These are phyloP conservation scores for Phialocephala subalpina DNA, from an alignment of 2,329 filamentous ascomycete genomes.

Conservation along the genomic window DNA sequence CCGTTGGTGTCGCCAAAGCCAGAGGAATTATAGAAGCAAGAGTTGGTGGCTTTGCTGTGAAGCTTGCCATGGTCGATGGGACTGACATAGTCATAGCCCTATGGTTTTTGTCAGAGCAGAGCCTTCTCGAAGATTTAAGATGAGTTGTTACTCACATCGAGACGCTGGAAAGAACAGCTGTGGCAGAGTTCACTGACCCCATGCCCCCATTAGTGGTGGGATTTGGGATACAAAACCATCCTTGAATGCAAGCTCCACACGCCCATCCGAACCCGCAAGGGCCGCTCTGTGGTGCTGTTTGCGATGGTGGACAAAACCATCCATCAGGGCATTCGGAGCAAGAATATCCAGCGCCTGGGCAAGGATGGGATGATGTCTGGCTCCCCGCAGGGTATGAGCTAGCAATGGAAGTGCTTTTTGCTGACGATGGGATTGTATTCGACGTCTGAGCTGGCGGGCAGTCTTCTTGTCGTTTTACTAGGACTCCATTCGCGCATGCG, in stretches of 20 bases:
- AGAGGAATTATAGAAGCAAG: not conserved
- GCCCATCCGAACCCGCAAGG: slow-evolving; percentile 34
- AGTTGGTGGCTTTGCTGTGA: slow-evolving; percentile 24
- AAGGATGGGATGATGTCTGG: slow-evolving; percentile 22
- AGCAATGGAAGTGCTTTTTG: not conserved
- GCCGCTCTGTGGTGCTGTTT: slow-evolving; percentile 27
- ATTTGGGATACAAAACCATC: slow-evolving; percentile 30
- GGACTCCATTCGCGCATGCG: slow-evolving; percentile 24
- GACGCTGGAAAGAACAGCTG: slow-evolving; percentile 10
- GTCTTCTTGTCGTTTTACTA: slow-evolving; percentile 27
- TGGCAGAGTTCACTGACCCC: slow-evolving; percentile 15
- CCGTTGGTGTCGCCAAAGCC: not conserved
- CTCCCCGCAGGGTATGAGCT: slow-evolving; percentile 3
- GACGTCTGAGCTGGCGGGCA: slow-evolving; percentile 13
- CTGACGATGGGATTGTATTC: not conserved
- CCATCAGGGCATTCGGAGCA: slow-evolving; percentile 34
- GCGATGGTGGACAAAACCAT: slow-evolving; percentile 32
- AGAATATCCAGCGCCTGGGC: slow-evolving; percentile 32
- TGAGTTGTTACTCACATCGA: not conserved
- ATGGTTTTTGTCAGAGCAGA: not conserved
- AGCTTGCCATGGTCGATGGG: slow-evolving; percentile 15
- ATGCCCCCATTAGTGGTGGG: slow-evolving; percentile 14
- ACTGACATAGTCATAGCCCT: not conserved
- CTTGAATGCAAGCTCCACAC: slow-evolving; percentile 28
- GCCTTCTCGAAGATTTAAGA: not conserved